phyloP scores from a whole-genome alignment of 768 basidiomycete genomes.

The Amanita exitialis region DNA sequence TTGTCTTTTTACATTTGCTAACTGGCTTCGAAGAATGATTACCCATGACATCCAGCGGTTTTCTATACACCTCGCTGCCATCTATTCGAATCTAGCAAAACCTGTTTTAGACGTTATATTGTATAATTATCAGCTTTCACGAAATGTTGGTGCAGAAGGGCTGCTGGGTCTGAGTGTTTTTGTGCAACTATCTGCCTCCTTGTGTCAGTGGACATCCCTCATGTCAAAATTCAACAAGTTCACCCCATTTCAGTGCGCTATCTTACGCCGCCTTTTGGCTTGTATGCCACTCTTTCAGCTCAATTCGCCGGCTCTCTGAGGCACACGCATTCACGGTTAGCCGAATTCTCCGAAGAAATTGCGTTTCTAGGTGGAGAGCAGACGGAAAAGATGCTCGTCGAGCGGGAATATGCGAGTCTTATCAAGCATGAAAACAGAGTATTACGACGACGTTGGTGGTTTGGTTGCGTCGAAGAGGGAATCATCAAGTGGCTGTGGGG shows the following conservation, averaged over 20 bases:
- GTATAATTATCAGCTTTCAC: conserved; percentile 92
- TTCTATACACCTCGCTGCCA: conserved; percentile 81
- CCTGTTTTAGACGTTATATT: conserved; percentile 87
- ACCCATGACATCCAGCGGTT: conserved; percentile 95
- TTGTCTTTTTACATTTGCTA: conserved; percentile 1
- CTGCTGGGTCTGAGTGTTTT: conserved; percentile 73
- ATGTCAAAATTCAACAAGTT: background rate
- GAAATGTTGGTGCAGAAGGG: conserved; percentile 92
- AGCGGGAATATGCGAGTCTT: conserved; percentile 78
- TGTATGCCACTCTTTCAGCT: conserved; percentile 82
- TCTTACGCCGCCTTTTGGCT: conserved; percentile 86
- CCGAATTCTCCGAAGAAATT: conserved; percentile 83
- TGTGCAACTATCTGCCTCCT: conserved; percentile 74
- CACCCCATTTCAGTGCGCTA: conserved; percentile 53
- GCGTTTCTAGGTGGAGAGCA: conserved; percentile 85
- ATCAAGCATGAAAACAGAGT: conserved; percentile 82
- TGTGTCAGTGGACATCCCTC: conserved; percentile 43
- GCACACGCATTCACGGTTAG: conserved; percentile 84
- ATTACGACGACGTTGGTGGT: conserved; percentile 75
- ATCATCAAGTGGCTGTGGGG: conserved; percentile 98
- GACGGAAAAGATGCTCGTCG: conserved; percentile 85
- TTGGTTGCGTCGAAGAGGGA: conserved; percentile 87
- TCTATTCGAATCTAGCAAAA: conserved; percentile 92
- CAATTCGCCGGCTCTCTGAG: conserved; percentile 83
- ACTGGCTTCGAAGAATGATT: conserved; percentile 57